These are phyloP conservation scores for Thalassiosira ordinaria DNA, from an alignment of 352 stramenopile genomes.

Conservation along the genomic window DNA sequence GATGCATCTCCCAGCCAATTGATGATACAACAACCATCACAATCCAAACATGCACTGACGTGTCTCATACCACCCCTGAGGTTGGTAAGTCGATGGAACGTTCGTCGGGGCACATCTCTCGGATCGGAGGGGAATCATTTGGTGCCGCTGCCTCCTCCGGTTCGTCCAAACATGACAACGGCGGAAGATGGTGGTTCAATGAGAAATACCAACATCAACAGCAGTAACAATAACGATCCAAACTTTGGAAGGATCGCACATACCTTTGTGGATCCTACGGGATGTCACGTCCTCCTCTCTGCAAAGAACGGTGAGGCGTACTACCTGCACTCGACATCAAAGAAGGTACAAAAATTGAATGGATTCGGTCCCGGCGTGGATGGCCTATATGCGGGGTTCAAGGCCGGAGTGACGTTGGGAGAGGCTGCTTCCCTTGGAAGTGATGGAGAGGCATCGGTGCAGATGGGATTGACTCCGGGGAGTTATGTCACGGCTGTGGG, in stretches of 20 bases:
- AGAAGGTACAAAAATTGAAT: constrained; percentile 62
- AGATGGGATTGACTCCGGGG: constrained; percentile 72
- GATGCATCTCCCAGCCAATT: neutral
- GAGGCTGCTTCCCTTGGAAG: constrained; percentile 28
- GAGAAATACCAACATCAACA: too few relatives aligned
- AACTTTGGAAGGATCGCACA: constrained; percentile 70
- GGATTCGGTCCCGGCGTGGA: constrained; percentile 76
- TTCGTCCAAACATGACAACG: constrained; percentile 29
- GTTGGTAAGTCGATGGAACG: constrained; percentile 81
- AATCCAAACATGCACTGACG: constrained; percentile 33
- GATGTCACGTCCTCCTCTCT: constrained; percentile 75
- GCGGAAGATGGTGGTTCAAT: neutral
- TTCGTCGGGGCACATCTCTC: constrained; percentile 65
- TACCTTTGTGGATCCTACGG: constrained; percentile 81
- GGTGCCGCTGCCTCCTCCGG: constrained; percentile 68
- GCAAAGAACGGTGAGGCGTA: constrained; percentile 80
- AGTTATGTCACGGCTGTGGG: constrained; percentile 81
- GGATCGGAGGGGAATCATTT: constrained; percentile 63
- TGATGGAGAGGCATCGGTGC: constrained; percentile 23
- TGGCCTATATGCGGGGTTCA: constrained; percentile 52
- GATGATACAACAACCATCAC: neutral
- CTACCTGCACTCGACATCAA: constrained; percentile 76
- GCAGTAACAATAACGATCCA: too few relatives aligned
- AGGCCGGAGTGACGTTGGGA: constrained; percentile 25
- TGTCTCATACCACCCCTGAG: constrained; percentile 55